Percentiles rank a stretch among this genome's conserved stretches.
Evolutionary conservation across 352 stramenopile genomes (phyloP).

Genomic region (Halophytophthora batemanensis): DNA sequence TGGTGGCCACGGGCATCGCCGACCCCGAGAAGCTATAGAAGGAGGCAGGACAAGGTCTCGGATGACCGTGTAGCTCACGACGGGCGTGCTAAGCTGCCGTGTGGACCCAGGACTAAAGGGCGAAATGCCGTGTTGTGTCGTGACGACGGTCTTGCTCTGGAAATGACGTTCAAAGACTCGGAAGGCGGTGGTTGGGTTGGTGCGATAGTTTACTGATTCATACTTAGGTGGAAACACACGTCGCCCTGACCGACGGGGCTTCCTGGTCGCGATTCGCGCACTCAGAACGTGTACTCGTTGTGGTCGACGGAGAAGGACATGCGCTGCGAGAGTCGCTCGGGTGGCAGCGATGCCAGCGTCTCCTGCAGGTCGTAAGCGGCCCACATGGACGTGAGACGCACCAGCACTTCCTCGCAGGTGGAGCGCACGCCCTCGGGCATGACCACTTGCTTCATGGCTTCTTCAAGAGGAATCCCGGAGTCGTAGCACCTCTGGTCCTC

Average conservation of each 20-base stretch:
- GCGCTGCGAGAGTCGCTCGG: slow-evolving; percentile 46
- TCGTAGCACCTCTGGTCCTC: slow-evolving; percentile 67
- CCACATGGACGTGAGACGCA: slow-evolving; percentile 80
- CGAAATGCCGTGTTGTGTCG: too few relatives aligned
- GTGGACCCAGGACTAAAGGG: not conserved
- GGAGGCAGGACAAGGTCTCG: too few relatives aligned
- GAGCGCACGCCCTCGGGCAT: slow-evolving; percentile 43
- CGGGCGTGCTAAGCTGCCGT: slow-evolving; percentile 1
- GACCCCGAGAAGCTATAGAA: slow-evolving; percentile 77
- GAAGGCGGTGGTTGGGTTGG: too few relatives aligned
- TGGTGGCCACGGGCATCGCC: slow-evolving; percentile 86
- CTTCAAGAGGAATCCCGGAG: slow-evolving; percentile 56
- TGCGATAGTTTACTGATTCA: too few relatives aligned
- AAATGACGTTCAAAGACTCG: too few relatives aligned
- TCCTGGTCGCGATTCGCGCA: not conserved
- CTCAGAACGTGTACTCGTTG: slow-evolving; percentile 41
- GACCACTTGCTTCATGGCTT: slow-evolving; percentile 81
- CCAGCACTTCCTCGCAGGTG: slow-evolving; percentile 75
- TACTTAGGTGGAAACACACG: too few relatives aligned
- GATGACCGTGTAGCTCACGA: not conserved
- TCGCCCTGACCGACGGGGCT: too few relatives aligned
- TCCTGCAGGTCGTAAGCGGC: slow-evolving; percentile 64
- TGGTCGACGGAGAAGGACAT: slow-evolving; percentile 38
- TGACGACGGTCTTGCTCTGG: too few relatives aligned
- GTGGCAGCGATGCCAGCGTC: slow-evolving; percentile 42